Percentiles rank a stretch among this genome's conserved stretches.
These are phyloP conservation scores for Glomus cerebriforme DNA, from an alignment of 192 early-diverging fungal species.

Conservation along the genomic window DNA sequence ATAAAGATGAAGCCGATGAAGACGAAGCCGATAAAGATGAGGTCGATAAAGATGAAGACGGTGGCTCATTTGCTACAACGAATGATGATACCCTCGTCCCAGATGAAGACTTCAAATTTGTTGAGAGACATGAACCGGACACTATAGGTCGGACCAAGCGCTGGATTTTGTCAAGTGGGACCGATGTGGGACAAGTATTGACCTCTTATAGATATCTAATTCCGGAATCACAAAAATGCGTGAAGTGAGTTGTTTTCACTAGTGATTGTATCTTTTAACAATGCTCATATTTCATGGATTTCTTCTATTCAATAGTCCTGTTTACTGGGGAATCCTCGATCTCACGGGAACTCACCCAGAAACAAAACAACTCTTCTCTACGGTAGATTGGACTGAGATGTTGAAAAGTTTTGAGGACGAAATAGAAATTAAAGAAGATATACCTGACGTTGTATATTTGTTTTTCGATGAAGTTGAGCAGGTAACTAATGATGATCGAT, in stretches of 20 bases:
- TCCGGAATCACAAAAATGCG: slow-evolving; percentile 31
- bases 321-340: slow-evolving; percentile 36
- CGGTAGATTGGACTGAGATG: slow-evolving; percentile 32
- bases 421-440: slow-evolving; percentile 25
- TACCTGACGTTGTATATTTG: slow-evolving; percentile 32
- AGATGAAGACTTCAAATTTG: slow-evolving; percentile 20
- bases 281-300: slow-evolving; percentile 26
- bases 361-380: slow-evolving; percentile 27
- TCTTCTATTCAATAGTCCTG: slow-evolving; percentile 22
- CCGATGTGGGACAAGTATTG: slow-evolving; percentile 30
- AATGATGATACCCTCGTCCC: neutral
- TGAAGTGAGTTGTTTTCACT: slow-evolving; percentile 25
- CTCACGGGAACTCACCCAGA: slow-evolving; percentile 31
- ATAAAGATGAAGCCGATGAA: neutral
- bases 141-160: slow-evolving; percentile 9
- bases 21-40: neutral
- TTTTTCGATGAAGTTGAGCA: slow-evolving; percentile 33
- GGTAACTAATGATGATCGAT: slow-evolving; percentile 31
- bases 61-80: neutral
- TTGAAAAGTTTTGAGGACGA: slow-evolving; percentile 33
- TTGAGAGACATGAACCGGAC: slow-evolving; percentile 29
- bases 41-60: neutral
- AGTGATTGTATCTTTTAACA: slow-evolving; percentile 28
- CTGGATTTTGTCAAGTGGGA: slow-evolving; percentile 34
- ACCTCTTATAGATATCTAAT: slow-evolving; percentile 5